phyloP scores from a whole-genome alignment of 805 yeast genomes.

The Teunomyces stri region DNA sequence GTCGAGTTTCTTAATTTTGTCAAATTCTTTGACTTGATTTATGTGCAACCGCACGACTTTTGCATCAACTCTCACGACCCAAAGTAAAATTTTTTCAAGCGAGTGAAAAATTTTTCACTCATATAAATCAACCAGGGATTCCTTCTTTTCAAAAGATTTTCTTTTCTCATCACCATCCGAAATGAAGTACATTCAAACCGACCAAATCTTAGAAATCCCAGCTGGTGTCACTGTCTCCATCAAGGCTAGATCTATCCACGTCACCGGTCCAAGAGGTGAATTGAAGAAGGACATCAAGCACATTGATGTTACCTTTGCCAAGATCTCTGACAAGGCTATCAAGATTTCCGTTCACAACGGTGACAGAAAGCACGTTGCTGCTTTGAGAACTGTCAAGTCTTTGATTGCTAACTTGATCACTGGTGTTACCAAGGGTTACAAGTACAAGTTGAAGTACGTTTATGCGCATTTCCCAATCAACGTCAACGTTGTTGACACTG shows the following conservation, averaged over 20 bases:
- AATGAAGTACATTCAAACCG: constrained; percentile 86
- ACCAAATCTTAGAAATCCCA: constrained; percentile 80
- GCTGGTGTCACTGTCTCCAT: constrained; percentile 89
- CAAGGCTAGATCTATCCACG: constrained; percentile 87
- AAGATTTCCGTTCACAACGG: constrained; percentile 96
- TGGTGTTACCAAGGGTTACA: constrained; percentile 99
- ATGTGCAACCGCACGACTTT: constrained; percentile 7
- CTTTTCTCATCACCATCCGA: constrained; percentile 1
- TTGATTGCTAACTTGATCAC: constrained; percentile 89
- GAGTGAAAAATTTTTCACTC: constrained; percentile 8
- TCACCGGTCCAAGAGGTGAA: constrained; percentile 97
- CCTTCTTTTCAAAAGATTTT: background rate
- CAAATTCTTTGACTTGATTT: background rate
- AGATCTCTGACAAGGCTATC: constrained; percentile 68
- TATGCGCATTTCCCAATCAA: constrained; percentile 99
- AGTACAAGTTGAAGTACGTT: constrained; percentile 99
- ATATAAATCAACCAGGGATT: background rate
- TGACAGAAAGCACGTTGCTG: constrained; percentile 99
- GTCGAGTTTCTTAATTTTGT: background rate
- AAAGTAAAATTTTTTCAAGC: background rate
- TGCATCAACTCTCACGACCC: background rate
- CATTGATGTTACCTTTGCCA: constrained; percentile 89
- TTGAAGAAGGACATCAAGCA: constrained; percentile 88
- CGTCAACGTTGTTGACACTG: constrained; percentile 84
- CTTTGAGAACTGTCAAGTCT: constrained; percentile 97